Evolutionary conservation across 345 rosid genomes (phyloP), one percentile per base, ranked within the genome.

Genomic region (Iberis pinnata): DNA sequence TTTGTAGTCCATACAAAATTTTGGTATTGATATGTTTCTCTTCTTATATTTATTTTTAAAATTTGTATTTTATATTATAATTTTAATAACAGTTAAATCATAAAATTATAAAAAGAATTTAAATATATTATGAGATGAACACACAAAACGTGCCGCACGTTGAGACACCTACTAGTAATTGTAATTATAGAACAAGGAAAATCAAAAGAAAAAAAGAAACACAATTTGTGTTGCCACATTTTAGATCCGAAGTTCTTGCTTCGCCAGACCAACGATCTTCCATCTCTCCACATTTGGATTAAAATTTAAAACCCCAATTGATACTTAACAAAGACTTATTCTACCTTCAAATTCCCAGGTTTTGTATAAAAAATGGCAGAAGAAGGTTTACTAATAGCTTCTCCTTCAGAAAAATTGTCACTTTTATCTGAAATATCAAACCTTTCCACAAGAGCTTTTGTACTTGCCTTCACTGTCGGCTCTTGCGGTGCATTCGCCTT

Each of bases 401-500:
- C 51, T 29, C 50, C 61, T 12, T 42, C 36, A 4, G 18, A n/a
- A 6, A 48, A 35, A 17, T 35, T 53, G 16, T 18, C 65, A 32
- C 15, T 53, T 60, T 5, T 59, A 19, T 60, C 56, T 52, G 61
- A 60, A 46, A 46, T 67, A 27, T 53, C 66, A 46, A 60, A 67
- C 16, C 43, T 32, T 4, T 53, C 71, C 10, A 67, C 66, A 7
- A 59, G 18, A 53, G 12, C 71, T 45, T 67, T 67, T 46, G 33
- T 67, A 45, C 50, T 67, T 38, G 71, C 65, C 7, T 67, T 67
- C 52, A 67, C 14, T 40, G 56, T 16, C 1, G 26, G 46, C 47
- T 60, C 71, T 32, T 67, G 45, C 9, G 66, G 71, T 2, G 71
- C 71, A 0, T 67, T 67, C 3, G 16, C 40, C 57, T 67, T 60